These are phyloP conservation scores for Aureobasidium musti DNA, from an alignment of 2,329 filamentous ascomycete species.

Conservation along the genomic window DNA sequence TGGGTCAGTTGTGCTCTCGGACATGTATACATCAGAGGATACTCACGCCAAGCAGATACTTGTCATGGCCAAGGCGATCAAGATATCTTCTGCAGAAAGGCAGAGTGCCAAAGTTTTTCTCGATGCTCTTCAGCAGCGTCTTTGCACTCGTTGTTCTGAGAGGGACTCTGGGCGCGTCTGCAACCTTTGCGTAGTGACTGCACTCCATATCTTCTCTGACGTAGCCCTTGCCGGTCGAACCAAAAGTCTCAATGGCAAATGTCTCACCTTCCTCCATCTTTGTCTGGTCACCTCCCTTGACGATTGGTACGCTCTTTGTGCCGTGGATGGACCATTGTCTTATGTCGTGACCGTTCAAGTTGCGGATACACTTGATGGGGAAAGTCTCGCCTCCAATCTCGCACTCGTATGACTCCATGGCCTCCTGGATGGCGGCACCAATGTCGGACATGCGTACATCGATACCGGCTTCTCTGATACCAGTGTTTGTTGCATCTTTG, in stretches of 20 bases:
- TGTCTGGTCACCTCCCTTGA: constrained; percentile 53
- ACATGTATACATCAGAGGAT: neutral
- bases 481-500: constrained; percentile 70
- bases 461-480: constrained; percentile 55
- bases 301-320: constrained; percentile 58
- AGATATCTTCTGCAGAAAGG: constrained; percentile 65
- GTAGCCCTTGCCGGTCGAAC: constrained; percentile 56
- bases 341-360: constrained; percentile 59
- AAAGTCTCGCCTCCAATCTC: constrained; percentile 56
- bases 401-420: constrained; percentile 64
- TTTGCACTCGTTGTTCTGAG: constrained; percentile 56
- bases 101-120: constrained; percentile 63
- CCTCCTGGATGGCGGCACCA: constrained; percentile 60
- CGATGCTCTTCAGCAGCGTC: constrained; percentile 59
- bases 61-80: constrained; percentile 62
- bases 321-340: constrained; percentile 58
- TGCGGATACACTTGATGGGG: constrained; percentile 59
- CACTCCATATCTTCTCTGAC: constrained; percentile 50
- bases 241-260: constrained; percentile 62
- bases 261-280: constrained; percentile 62
- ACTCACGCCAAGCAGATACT: constrained; percentile 60
- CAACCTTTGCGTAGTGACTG: constrained; percentile 43
- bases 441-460: constrained; percentile 59
- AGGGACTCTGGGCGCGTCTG: constrained; percentile 44
- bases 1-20: constrained; percentile 24